A percentile compares a stretch with the other conserved stretches of the same genome.
phyloP scores from a whole-genome alignment of 164 flowering plant species.

The Tetracentron sinense region DNA sequence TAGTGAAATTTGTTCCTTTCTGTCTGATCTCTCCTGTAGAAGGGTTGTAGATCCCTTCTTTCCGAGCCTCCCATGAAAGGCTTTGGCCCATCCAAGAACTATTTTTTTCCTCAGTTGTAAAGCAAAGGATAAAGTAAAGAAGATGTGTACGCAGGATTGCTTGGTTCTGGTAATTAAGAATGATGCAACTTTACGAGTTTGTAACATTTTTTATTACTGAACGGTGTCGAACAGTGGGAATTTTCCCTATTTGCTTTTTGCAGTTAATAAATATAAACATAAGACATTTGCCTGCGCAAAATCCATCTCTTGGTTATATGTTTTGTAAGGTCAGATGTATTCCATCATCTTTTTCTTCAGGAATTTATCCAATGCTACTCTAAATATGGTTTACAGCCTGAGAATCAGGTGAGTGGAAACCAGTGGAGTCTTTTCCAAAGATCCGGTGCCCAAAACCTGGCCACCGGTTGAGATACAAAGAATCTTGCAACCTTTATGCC shows the following conservation, averaged over 20 bases:
- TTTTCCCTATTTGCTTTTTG: too few relatives aligned
- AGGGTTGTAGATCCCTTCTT: neutral
- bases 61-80: neutral
- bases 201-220: neutral
- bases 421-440: neutral
- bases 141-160: neutral
- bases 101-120: neutral
- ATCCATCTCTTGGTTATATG: neutral
- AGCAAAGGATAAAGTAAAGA: neutral
- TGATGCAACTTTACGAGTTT: neutral
- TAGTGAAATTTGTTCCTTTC: neutral
- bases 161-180: neutral
- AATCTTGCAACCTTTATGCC: too few relatives aligned
- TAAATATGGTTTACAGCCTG: neutral
- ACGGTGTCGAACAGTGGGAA: too few relatives aligned
- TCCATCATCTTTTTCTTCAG: neutral
- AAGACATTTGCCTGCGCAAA: neutral
- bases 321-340: neutral
- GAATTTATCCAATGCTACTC: neutral
- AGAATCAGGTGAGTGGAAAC: constrained; percentile 5
- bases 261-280: too few relatives aligned
- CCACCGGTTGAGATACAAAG: too few relatives aligned
- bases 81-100: neutral
- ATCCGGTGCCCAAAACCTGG: neutral
- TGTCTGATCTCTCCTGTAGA: neutral